phyloP scores from a whole-genome alignment of 2,329 filamentous ascomycete species.

The Phaeosphaeria sp. region DNA sequence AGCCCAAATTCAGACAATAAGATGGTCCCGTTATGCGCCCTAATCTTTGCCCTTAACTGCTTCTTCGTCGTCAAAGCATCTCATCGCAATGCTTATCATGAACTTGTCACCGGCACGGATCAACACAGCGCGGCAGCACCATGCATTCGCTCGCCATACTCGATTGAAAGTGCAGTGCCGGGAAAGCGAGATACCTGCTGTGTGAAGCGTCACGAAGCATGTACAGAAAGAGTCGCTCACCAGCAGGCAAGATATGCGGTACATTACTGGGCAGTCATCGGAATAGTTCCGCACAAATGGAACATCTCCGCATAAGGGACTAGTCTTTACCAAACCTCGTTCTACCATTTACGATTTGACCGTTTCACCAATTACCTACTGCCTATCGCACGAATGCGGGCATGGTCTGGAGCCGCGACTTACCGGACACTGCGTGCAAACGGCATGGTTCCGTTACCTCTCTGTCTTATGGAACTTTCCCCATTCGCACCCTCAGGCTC shows the following conservation, averaged over 20 bases:
- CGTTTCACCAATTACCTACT: background rate
- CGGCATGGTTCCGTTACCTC: background rate
- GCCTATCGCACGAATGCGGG: background rate
- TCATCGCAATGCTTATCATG: too few relatives aligned
- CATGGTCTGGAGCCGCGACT: background rate
- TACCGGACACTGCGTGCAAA: background rate
- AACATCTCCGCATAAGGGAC: background rate
- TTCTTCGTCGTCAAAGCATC: too few relatives aligned
- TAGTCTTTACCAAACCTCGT: background rate
- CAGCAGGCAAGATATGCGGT: background rate
- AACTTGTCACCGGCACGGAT: too few relatives aligned
- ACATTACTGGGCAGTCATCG: background rate
- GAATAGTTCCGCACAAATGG: background rate
- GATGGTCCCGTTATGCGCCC: background rate
- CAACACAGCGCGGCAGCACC: too few relatives aligned
- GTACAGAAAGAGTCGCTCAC: background rate
- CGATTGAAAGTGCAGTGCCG: too few relatives aligned
- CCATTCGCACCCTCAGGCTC: conserved; percentile 19
- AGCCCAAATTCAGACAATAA: conserved; percentile 17
- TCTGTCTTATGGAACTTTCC: background rate
- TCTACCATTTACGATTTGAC: background rate
- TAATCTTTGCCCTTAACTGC: background rate
- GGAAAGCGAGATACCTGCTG: background rate
- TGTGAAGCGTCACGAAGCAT: background rate
- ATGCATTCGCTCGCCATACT: too few relatives aligned